A percentile compares a stretch with the other conserved stretches of the same genome.
Evolutionary conservation across 306 rosid species (phyloP).

Genomic region (Vigna unguiculata): DNA sequence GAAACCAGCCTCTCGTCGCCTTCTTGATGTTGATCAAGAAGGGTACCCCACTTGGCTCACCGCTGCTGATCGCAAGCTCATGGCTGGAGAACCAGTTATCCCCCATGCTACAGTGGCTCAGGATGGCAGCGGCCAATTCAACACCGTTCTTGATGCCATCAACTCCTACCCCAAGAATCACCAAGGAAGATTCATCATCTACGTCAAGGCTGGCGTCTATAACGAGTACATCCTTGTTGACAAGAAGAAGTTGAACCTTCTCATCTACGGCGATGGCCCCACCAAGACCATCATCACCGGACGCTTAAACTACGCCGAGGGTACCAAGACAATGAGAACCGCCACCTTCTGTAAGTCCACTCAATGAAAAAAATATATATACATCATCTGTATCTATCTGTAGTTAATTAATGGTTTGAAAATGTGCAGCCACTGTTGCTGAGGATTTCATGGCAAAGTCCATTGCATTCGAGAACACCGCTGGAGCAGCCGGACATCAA

Average conservation of each 20-base stretch:
- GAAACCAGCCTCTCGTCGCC: conserved; percentile 54
- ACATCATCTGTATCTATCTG: too few species aligned
- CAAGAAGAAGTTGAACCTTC: conserved; percentile 44
- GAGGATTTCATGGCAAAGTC: conserved; percentile 56
- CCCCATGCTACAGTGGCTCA: conserved; percentile 75
- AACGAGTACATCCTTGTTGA: conserved; percentile 50
- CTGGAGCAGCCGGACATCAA: conserved; percentile 66
- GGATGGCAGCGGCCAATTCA: conserved; percentile 73
- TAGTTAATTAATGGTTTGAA: too few species aligned
- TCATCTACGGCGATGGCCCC: conserved; percentile 77
- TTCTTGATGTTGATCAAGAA: conserved; percentile 45
- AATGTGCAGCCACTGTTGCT: conserved; percentile 44
- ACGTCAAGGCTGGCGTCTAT: conserved; percentile 73
- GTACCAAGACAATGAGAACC: conserved; percentile 51
- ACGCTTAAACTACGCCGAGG: conserved; percentile 39
- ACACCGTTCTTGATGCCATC: conserved; percentile 58
- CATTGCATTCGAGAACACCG: conserved; percentile 73
- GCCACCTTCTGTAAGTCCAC: conserved; percentile 59
- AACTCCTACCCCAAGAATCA: conserved; percentile 56
- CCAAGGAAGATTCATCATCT: conserved; percentile 56
- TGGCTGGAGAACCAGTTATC: neutral
- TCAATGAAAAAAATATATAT: too few species aligned
- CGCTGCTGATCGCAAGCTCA: conserved; percentile 55
- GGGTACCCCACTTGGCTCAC: conserved; percentile 68
- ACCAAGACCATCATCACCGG: conserved; percentile 71